Base-by-base conservation (phyloP, 345 rosid species). In the Camelina neglecta region DNA sequence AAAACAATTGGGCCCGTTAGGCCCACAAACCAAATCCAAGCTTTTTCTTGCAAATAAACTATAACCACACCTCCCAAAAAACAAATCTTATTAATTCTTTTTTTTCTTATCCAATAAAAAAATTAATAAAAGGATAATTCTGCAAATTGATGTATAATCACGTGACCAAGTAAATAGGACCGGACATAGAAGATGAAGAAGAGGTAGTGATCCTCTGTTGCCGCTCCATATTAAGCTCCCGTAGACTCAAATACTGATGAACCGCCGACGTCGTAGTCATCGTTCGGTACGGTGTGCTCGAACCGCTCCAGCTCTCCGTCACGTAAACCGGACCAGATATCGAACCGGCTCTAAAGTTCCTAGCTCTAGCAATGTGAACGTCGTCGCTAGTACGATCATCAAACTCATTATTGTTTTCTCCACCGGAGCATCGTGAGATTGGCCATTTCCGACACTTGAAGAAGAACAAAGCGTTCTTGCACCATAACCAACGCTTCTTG, bases 211-310 rank as follows among this genome's bases (percentile, higher is more conserved):
- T 65, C 79, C 87, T 87, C 44, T 85, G 83, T 54, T 83, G 84
- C 38, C 86, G 81, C 51, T 85, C 97, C 93, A 81, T 83, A 78
- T 66, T 91, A 11, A 91, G 90, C 71, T 93, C 93, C 80, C 91
- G 83, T 65, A 93, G 87, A 77, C 94, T 89, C 81, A 87, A 15
- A 70, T 93, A 89, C 26, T 92, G 97, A 57, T 92, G 97, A 57
- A 87, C 71, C 60, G 56, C 71, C 59, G 84, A 35, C 44, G 87
- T 83, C 49, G 85, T 66, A 42, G 55, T 69, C 56, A 74, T 71
- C 41, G 69, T 64, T 48, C 87, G 77, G 82, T 75, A 82, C 16
- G 98, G 94, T 13, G 89, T 87, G 50, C 54, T 82, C 20, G 90
- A 82, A 58, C 91, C 91, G 69, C 87, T 84, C 75, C 81, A 59